Conservation (phyloP, 768 basidiomycete species). For the Termitomyces sp. region DNA sequence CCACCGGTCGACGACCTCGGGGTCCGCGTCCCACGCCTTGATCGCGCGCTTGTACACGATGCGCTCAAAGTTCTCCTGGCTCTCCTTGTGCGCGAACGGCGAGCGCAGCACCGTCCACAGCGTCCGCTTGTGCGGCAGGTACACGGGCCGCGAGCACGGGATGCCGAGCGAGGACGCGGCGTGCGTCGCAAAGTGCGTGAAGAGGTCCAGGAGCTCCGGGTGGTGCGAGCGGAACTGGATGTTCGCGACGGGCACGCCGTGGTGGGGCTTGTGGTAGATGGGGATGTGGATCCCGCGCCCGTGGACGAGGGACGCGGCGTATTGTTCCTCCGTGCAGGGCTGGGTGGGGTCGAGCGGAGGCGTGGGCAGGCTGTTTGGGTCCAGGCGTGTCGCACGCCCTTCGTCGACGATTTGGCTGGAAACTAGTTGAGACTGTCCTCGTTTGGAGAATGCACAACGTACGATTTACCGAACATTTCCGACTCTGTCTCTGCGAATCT, state of each 20-base stretch:
- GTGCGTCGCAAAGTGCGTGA: conserved; percentile 78
- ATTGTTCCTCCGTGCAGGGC: conserved; percentile 34
- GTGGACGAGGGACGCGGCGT: conserved; percentile 53
- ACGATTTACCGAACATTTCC: conserved; percentile 13
- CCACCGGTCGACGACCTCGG: conserved; percentile 76
- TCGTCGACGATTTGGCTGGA: conserved; percentile 2
- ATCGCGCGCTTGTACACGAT: conserved; percentile 78
- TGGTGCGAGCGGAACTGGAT: conserved; percentile 83
- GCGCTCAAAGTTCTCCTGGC: conserved; percentile 92
- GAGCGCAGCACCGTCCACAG: conserved; percentile 83
- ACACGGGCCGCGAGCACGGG: conserved; percentile 58
- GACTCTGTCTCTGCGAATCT: conserved; percentile 14
- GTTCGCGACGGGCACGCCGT: conserved; percentile 71
- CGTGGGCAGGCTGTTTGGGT: conserved; percentile 13
- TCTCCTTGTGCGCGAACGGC: conserved; percentile 91
- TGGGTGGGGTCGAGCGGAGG: conserved; percentile 9
- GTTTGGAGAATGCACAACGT: no score
- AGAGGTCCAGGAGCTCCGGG: conserved; percentile 62
- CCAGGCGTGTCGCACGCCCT: conserved; percentile 4
- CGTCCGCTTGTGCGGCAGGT: conserved; percentile 68
- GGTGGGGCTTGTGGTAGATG: conserved; percentile 51
- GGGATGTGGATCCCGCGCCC: conserved; percentile 56
- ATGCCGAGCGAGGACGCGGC: conserved; percentile 83
- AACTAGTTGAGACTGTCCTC: not conserved
- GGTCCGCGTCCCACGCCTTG: conserved; percentile 87